phyloP scores from a whole-genome alignment of 176 grass and related monocot genomes.

The Rhynchospora tenuis region DNA sequence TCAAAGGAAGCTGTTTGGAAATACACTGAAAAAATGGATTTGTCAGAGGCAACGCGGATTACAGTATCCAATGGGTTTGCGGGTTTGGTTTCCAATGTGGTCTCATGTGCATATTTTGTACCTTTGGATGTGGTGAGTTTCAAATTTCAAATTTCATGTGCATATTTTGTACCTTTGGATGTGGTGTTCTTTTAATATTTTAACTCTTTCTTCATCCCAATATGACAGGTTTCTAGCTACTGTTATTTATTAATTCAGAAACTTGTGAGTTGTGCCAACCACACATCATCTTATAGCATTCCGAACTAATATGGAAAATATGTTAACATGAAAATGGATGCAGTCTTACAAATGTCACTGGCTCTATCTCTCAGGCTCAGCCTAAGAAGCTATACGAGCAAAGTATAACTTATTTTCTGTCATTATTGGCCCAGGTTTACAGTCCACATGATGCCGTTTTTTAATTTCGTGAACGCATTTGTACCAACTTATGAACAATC shows the following conservation, averaged over 20 bases:
- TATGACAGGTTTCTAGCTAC: background rate
- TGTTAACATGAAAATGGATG: background rate
- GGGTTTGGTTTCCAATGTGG: constrained; percentile 65
- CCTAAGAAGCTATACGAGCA: background rate
- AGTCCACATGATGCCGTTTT: background rate
- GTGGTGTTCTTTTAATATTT: background rate
- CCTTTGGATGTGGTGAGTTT: constrained; percentile 88
- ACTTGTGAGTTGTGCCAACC: background rate
- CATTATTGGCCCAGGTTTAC: no score
- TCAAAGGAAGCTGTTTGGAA: constrained; percentile 82
- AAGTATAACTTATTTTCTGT: background rate
- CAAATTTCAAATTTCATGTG: background rate
- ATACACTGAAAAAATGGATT: constrained; percentile 50
- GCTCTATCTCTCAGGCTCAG: background rate
- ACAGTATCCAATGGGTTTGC: constrained; percentile 63
- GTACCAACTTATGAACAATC: background rate
- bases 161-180: no score
- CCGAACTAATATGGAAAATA: background rate
- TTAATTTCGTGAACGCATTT: background rate
- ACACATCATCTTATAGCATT: background rate
- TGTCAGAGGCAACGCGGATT: constrained; percentile 69
- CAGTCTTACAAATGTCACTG: background rate
- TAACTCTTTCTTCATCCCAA: background rate
- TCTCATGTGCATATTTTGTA: constrained; percentile 81
- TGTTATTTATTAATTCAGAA: background rate